Evolutionary conservation across 768 basidiomycete genomes (phyloP), one percentile per base, ranked within the genome.

Genomic region (Multifurca ochricompacta): DNA sequence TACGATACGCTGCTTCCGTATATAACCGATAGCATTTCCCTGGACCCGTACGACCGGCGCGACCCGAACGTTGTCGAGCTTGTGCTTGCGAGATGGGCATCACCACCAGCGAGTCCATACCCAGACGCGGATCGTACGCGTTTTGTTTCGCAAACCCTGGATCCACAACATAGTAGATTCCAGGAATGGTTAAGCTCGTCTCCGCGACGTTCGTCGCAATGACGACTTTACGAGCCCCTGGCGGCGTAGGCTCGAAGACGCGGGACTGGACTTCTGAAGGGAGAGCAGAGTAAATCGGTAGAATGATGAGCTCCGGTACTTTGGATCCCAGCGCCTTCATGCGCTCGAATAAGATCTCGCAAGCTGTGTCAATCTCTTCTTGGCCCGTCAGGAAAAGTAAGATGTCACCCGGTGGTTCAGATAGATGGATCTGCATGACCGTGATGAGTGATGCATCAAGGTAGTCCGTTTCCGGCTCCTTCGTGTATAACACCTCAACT

Each of bases 191-290:
- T 67, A 99, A 76, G 71, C 91, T 93, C 10, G 96, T 98, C 74
- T 99, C 96, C 2, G 96, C 96, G 51, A 97, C 94, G 69, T 98
- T 99, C 23, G 96, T 99, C n/a, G 96, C 95, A 62, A 99, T 91
- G 65, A 98, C 93, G 58, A 95, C 92, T 73, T 99, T 99, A 56
- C 96, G 88, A n/a, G 95, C 85, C 44, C 96, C 96, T 16, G 93
- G 93, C 6, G 96, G 96, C 0, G 96, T 91, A 5, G 95, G 93
- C 56, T 98, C 96, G 70, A 99, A 99, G 36, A 99, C 95, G 28
- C 91, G 80, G 6, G 93, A 97, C 69, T 99, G 96, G 51, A 97
- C 93, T 69, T 97, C 95, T 4, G 95, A 98, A 4, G 96, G 94
- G 16, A 98, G 82, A 48, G 95, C 93, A 31, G 95, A 97, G 70